Conservation (phyloP, 208 protist species). For the Borovskyia barvae region DNA sequence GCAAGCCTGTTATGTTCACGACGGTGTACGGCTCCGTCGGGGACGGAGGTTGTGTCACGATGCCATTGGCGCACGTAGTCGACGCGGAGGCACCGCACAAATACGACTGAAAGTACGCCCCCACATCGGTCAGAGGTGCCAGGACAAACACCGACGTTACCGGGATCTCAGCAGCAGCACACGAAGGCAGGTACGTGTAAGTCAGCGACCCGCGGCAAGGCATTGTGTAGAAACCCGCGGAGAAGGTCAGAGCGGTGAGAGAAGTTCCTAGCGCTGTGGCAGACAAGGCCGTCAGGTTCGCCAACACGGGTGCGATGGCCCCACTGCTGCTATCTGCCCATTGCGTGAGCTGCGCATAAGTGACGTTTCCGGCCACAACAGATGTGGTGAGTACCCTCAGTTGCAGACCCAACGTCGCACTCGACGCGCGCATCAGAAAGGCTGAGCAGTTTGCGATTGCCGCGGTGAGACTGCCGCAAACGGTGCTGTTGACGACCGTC, state of each 20-base stretch:
- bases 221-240: slow-evolving; percentile 24
- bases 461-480: slow-evolving; percentile 22
- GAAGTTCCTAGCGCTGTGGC: slow-evolving; percentile 13
- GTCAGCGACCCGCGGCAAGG: slow-evolving; percentile 36
- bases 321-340: slow-evolving; percentile 28
- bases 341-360: slow-evolving; percentile 22
- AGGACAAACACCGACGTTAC: slow-evolving; percentile 30
- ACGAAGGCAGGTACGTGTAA: slow-evolving; percentile 45
- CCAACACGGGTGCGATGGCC: slow-evolving; percentile 1
- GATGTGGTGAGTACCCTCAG: slow-evolving; percentile 24
- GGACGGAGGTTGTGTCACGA: slow-evolving; percentile 10
- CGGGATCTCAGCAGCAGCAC: slow-evolving; percentile 9
- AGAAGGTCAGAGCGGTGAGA: slow-evolving; percentile 20
- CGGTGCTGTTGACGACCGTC: slow-evolving; percentile 18
- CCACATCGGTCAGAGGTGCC: slow-evolving; percentile 9
- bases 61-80: slow-evolving; percentile 1
- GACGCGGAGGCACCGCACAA: background rate
- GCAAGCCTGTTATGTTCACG: slow-evolving; percentile 34
- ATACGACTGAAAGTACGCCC: slow-evolving; percentile 10
- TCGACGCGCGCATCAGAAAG: slow-evolving; percentile 32
- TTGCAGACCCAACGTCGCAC: slow-evolving; percentile 32
- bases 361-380: slow-evolving; percentile 16
- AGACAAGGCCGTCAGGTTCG: slow-evolving; percentile 4
- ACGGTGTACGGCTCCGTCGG: slow-evolving; percentile 7
- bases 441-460: slow-evolving; percentile 23